Base-by-base conservation (phyloP, 306 rosid genomes). In the Fragaria iinumae region DNA sequence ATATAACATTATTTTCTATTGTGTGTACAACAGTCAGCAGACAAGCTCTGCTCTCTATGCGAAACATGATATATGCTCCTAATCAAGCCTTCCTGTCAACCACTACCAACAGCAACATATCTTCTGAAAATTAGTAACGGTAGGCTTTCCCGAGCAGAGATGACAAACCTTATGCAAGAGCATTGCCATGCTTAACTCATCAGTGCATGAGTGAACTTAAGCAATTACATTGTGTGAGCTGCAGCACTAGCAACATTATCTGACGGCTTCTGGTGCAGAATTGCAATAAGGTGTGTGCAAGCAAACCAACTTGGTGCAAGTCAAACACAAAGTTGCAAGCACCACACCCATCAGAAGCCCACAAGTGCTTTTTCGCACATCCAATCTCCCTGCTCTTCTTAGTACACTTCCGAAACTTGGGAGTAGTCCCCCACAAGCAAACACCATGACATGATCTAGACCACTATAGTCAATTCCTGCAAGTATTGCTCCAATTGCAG, bases 281-380 rank as follows among this genome's bases (percentile, higher is more conserved):
- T 96, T 96, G 88, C 99, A 96, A 83, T 96, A 96, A 76, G 99
- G 99, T 14, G 99, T 96, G 80, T 96, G 99, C 87, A 92, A 84
- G 87, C 98, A 96, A 72, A 96, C 99, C 89, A 96, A 83, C 84
- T 93, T 96, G 56, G 97, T 92, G 90, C 92, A 91, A 65, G 96
- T 92, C 74, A 91, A 85, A 73, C 99, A 96, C 34, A 91, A 66
- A 56, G 88, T 84, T 69, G 99, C 93, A 67, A 91, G 84, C 38
- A 73, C 87, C 65, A 87, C 47, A 18, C 99, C 99, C 48, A 92
- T 70, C 62, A 83, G 76, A 63, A 96, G 86, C 71, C 99, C 99
- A 12, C 84, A 84, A 17, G 88, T 81, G 83, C 94, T 83, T 71
- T 88, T 96, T 76, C 89, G 77, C 69, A 73, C 75, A 50, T 96